phyloP scores from a whole-genome alignment of 1,284 basidiomycete species.

The Porogramme epimiltina region DNA sequence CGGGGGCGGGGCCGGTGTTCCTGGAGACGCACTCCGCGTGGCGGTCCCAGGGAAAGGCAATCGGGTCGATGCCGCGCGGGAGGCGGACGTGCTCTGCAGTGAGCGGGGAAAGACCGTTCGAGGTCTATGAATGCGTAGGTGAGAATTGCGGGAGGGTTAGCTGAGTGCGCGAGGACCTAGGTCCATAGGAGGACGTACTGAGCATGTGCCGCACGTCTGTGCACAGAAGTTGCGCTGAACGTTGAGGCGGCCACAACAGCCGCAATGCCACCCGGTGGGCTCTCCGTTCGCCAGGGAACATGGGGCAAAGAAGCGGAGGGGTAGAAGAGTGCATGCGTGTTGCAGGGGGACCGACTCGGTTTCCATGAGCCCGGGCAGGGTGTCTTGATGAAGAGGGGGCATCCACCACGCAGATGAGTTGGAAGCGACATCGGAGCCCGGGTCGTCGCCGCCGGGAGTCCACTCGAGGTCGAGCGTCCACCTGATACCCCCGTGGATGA shows the following conservation, averaged over 20 bases:
- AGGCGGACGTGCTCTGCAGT: slow-evolving; percentile 33
- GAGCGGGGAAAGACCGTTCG: slow-evolving; percentile 26
- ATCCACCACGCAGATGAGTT: slow-evolving; percentile 21
- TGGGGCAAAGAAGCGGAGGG: slow-evolving; percentile 31
- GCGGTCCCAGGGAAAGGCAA: slow-evolving; percentile 31
- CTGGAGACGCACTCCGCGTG: slow-evolving; percentile 25
- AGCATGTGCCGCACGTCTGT: slow-evolving; percentile 37
- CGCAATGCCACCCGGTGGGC: slow-evolving; percentile 40
- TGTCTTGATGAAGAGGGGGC: background rate
- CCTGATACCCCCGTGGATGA: background rate
- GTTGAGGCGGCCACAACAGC: slow-evolving; percentile 40
- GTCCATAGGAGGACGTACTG: slow-evolving; percentile 24
- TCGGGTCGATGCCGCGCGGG: slow-evolving; percentile 26
- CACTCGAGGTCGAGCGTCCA: slow-evolving; percentile 23
- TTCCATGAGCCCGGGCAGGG: background rate
- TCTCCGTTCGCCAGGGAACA: slow-evolving; percentile 13
- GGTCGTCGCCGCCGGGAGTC: slow-evolving; percentile 22
- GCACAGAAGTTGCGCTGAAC: slow-evolving; percentile 37
- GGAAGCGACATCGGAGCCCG: background rate
- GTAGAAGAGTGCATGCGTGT: slow-evolving; percentile 34
- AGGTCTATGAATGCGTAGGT: slow-evolving; percentile 14
- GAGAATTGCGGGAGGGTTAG: too few species aligned
- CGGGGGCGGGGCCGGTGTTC: slow-evolving; percentile 22
- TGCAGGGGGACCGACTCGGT: background rate
- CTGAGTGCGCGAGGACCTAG: too few species aligned